A percentile compares a stretch with the other conserved stretches of the same genome.
Conservation (phyloP, 73 alveolate species). For the Durusdinium trenchii region DNA sequence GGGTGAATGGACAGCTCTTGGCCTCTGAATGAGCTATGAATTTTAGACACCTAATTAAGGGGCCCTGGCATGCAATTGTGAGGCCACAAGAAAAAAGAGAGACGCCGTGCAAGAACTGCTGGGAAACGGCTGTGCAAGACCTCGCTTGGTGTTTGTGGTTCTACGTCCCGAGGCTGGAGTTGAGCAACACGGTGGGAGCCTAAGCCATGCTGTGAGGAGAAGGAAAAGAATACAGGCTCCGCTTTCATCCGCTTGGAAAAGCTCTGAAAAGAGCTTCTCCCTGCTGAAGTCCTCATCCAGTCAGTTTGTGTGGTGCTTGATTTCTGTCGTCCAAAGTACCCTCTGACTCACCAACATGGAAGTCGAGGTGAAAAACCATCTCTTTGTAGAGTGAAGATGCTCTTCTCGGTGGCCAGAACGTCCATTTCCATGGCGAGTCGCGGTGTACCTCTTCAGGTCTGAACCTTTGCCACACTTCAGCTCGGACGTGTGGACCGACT, state of each 20-base stretch:
- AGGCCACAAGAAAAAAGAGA: too few relatives aligned
- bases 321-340: neutral
- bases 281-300: neutral
- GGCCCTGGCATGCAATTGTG: too few relatives aligned
- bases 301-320: neutral
- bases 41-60: too few relatives aligned
- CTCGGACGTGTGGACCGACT: neutral
- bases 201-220: neutral
- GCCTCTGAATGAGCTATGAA: neutral
- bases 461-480: constrained; percentile 19
- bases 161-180: neutral
- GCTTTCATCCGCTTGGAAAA: neutral
- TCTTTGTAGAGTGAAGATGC: neutral
- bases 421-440: too few relatives aligned
- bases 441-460: too few relatives aligned
- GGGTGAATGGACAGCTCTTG: neutral
- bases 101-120: neutral
- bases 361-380: neutral
- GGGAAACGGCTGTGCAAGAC: neutral
- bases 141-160: neutral
- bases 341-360: neutral
- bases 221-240: neutral
- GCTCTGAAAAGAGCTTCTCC: neutral
- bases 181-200: constrained; percentile 1
- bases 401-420: too few relatives aligned